Percentiles rank a stretch among this genome's conserved stretches.
Conservation (phyloP, 768 basidiomycete genomes). For the Strobilomyces dryophilus region DNA sequence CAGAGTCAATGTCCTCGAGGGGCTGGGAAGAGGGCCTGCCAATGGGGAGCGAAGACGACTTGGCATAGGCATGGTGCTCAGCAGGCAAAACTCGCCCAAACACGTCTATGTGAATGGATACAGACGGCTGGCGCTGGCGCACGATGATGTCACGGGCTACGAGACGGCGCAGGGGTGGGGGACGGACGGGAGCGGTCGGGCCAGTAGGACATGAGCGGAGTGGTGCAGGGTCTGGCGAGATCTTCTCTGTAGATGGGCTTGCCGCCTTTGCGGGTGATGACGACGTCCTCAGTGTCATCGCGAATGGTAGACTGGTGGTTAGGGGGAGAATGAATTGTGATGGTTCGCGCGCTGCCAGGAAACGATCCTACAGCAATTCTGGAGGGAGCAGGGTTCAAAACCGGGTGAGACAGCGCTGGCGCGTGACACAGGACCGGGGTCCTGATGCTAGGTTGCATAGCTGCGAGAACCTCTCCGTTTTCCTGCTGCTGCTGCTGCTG, state of each 20-base stretch:
- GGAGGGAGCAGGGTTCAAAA: background rate
- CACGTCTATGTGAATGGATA: constrained; percentile 4
- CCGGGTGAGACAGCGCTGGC: background rate
- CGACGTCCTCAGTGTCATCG: constrained; percentile 16
- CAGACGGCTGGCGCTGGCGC: constrained; percentile 6
- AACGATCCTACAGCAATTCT: constrained; percentile 11
- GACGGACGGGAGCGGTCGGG: constrained; percentile 5
- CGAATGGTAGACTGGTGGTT: constrained; percentile 10
- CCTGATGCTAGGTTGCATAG: background rate
- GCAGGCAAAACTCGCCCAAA: constrained; percentile 10
- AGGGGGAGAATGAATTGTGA: constrained; percentile 22
- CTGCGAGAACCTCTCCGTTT: background rate
- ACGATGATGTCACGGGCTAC: constrained; percentile 7
- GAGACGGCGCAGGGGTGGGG: background rate
- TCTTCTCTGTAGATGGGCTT: constrained; percentile 18
- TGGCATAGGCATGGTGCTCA: background rate
- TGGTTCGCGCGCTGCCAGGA: constrained; percentile 19
- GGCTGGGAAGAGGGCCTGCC: background rate
- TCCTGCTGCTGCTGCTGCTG: too few relatives aligned
- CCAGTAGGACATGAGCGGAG: constrained; percentile 8
- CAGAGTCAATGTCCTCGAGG: background rate
- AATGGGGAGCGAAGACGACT: background rate
- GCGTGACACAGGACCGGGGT: background rate
- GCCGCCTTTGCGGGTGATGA: constrained; percentile 8
- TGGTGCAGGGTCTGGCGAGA: background rate